Evolutionary conservation across 768 basidiomycete species (phyloP), one percentile per base, ranked within the genome.

Genomic region (Agaricus sinodeliciosus): DNA sequence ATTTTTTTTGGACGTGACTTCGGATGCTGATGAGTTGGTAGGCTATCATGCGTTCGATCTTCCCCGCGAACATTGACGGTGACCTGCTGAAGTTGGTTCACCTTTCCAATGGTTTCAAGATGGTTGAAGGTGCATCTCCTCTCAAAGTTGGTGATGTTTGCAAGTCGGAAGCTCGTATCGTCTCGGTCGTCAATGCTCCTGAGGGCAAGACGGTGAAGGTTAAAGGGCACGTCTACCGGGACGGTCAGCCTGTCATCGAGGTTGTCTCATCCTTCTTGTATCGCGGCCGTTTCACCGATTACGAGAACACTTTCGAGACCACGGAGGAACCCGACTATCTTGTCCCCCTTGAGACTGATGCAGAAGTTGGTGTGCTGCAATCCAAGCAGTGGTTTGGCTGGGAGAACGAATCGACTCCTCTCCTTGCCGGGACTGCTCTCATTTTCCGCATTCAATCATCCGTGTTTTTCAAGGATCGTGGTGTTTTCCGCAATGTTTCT

Each of bases 11-110:
- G 26, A 31, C 7, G 7, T 49, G 43, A 16, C 51, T 31, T 59
- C 26, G 31, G 31, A 49, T 59, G 39, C 31, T 48, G 39, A 46
- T 47, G 12, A n/a, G 37, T 55, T 55, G 51, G 0, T 59, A 95
- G 93, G 90, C 94, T n/a, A 98, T 99, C 70, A 99, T 98, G 88
- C 92, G 90, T 67, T 84, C 94, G 0, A 95, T 98, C 69, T 99
- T 99, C 83, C 96, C 96, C 5, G 65, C 77, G 11, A 69, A 81
- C 9, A 91, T 99, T 64, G 90, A 98, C 58, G 96, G 95, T 1
- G 95, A 99, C 67, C 72, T 98, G 13, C 76, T 98, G 60, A 94
- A 93, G 68, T 85, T 98, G 31, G 95, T 98, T 43, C 96, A 99
- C 65, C 81, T 99, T 13, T 94, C 94, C 7, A 99, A 99, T 65